A percentile compares a stretch with the other conserved stretches of the same genome.
Evolutionary conservation across 371 early-diverging fungal species (phyloP).

Genomic region (Mortierella sp.): DNA sequence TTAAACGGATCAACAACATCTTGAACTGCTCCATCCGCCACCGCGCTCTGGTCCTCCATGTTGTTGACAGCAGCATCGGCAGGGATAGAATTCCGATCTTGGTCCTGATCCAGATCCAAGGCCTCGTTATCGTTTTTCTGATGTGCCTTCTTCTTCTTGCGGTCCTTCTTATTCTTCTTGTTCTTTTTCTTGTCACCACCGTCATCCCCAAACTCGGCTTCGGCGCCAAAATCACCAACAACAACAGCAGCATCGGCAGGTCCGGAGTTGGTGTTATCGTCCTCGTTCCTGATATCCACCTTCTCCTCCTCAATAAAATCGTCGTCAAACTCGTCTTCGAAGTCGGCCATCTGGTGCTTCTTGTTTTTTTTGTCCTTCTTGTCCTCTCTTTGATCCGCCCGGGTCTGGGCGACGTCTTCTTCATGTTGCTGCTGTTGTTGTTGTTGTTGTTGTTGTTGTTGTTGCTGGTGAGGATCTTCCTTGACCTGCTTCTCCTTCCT

Average conservation of each 20-base stretch:
- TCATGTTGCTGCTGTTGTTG: background rate
- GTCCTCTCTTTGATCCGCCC: background rate
- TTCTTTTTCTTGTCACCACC: background rate
- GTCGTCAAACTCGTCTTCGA: background rate
- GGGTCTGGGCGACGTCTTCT: background rate
- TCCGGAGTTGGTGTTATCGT: constrained; percentile 2
- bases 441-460: background rate
- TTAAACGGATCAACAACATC: background rate
- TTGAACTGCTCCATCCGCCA: background rate
- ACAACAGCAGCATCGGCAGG: background rate
- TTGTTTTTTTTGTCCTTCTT: background rate
- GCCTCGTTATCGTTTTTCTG: background rate
- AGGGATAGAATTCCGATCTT: background rate
- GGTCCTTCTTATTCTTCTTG: constrained; percentile 5
- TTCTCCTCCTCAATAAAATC: background rate
- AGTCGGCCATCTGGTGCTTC: background rate
- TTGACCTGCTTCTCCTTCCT: constrained; percentile 17
- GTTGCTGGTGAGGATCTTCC: background rate
- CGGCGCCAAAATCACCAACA: background rate
- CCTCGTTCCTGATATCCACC: background rate
- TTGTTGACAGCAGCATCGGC: background rate
- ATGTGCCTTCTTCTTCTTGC: constrained; percentile 14
- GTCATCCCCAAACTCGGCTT: background rate
- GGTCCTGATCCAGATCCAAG: background rate
- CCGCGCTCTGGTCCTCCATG: background rate